Percentiles rank a stretch among this genome's conserved stretches.
Evolutionary conservation across 768 basidiomycete species (phyloP).

Genomic region (Xerocomellus chrysenteron): DNA sequence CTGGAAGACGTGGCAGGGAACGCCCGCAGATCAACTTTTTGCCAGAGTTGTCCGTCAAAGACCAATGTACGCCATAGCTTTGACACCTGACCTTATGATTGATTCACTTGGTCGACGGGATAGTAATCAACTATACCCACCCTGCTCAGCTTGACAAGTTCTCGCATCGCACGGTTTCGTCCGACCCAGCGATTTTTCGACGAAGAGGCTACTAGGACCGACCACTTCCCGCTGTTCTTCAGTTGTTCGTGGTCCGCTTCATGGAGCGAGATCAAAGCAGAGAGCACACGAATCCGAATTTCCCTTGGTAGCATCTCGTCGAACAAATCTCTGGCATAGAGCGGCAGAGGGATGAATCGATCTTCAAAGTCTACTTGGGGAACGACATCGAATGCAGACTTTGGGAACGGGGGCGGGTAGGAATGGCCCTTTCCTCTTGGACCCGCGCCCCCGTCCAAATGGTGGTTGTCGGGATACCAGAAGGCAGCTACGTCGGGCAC

Average conservation of each 20-base stretch:
- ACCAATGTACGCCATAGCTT: constrained; percentile 72
- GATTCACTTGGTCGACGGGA: constrained; percentile 12
- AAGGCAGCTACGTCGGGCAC: constrained; percentile 4
- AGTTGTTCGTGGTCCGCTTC: constrained; percentile 54
- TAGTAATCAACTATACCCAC: constrained; percentile 45
- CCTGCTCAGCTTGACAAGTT: constrained; percentile 76
- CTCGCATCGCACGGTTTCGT: constrained; percentile 66
- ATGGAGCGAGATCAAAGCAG: constrained; percentile 53
- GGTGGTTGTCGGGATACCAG: constrained; percentile 18
- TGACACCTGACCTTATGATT: constrained; percentile 56
- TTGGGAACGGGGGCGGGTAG: constrained; percentile 62
- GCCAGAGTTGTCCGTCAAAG: constrained; percentile 89
- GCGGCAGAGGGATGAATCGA: constrained; percentile 50
- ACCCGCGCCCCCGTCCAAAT: constrained; percentile 16
- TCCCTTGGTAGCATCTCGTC: constrained; percentile 73
- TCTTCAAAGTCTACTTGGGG: constrained; percentile 46
- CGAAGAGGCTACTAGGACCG: constrained; percentile 57
- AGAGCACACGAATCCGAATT: constrained; percentile 60
- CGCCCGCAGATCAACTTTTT: constrained; percentile 55
- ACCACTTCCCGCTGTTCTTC: constrained; percentile 53
- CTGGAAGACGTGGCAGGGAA: constrained; percentile 57
- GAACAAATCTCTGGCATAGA: constrained; percentile 53
- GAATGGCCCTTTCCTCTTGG: constrained; percentile 56
- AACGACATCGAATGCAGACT: constrained; percentile 59
- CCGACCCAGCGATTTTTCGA: constrained; percentile 74